Evolutionary conservation across 176 grass and related monocot species (phyloP), one percentile per base, ranked within the genome.

Genomic region (Triticum dicoccoides): DNA sequence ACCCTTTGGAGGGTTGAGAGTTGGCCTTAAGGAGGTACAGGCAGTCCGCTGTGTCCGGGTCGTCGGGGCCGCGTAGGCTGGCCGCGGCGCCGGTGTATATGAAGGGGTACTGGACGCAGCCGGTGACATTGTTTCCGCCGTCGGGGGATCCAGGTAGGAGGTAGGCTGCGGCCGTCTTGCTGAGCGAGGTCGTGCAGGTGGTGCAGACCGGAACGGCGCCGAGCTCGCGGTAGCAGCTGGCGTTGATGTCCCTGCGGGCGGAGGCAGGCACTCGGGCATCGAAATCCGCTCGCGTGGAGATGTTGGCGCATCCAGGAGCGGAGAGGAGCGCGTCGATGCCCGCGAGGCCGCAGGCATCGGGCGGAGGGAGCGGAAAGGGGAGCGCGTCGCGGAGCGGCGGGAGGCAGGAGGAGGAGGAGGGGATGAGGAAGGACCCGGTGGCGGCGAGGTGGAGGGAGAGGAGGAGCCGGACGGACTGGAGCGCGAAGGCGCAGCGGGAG

Each of bases 1-100:
- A 82, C 7, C 61, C n/a, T 5, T 9, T 17, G 54, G 74, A 25
- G 6, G 83, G 14, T 3, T 67, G 78, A 18, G 91, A 34, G 39
- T 73, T 69, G 54, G 54, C 29, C 73, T 62, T 71, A 74, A 98
- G 93, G 21, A 92, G 82, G 82, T 88, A 98, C 82, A 92, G 79
- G 82, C 96, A 98, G 74, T 4, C 81, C 14, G 96, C 96, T 2
- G 94, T 94, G 70, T 12, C 61, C 5, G 80, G 52, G 67, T 92
- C 73, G 7, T 83, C 37, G 11, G 94, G 85, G 35, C 96, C 93
- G 3, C 69, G 80, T 8, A 56, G 78, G 83, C 89, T 94, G 51
- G 87, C 82, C 4, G 45, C 73, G 20, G 90, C 94, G 56, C 90
- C 91, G 11, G 92, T 82, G 59, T 98, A 98, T 71, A 96, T 98